Evolutionary conservation across 352 stramenopile genomes (phyloP).

Genomic region (Phytophthora podocarpi): DNA sequence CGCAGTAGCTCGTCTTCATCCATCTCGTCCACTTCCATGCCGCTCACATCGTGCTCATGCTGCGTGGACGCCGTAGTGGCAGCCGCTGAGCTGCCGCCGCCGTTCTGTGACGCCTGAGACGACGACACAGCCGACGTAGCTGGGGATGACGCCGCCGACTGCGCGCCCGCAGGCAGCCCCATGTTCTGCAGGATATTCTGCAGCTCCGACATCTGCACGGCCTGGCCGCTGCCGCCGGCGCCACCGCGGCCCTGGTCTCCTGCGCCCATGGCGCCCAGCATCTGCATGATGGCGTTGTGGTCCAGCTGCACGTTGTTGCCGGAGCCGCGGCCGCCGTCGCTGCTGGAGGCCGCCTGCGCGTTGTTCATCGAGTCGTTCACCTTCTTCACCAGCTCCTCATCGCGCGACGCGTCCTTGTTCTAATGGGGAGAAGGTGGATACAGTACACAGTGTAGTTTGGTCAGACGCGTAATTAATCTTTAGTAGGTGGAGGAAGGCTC

Average conservation of each 20-base stretch:
- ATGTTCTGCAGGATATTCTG: conserved; percentile 91
- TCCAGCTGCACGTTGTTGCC: conserved; percentile 81
- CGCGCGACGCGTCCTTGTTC: conserved; percentile 88
- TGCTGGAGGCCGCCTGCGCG: conserved; percentile 49
- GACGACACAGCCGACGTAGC: conserved; percentile 78
- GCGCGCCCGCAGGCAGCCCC: conserved; percentile 68
- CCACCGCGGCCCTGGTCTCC: conserved; percentile 63
- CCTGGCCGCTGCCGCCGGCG: conserved; percentile 40
- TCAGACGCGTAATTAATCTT: no score
- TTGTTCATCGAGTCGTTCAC: conserved; percentile 92
- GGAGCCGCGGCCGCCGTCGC: conserved; percentile 30
- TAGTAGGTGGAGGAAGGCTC: no score
- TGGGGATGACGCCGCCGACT: conserved; percentile 74
- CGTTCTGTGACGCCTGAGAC: conserved; percentile 73
- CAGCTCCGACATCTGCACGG: conserved; percentile 86
- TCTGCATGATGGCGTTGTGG: conserved; percentile 92
- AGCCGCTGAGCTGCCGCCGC: conserved; percentile 64
- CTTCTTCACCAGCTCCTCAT: conserved; percentile 88
- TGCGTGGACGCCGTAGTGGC: conserved; percentile 75
- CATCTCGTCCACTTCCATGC: conserved; percentile 89
- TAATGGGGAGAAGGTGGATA: conserved; percentile 29
- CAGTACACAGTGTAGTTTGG: no score
- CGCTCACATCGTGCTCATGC: conserved; percentile 78
- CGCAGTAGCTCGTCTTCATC: conserved; percentile 86
- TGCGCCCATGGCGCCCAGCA: conserved; percentile 84